Base-by-base conservation (phyloP, 192 early-diverging fungal genomes). In the Podila epigama region DNA sequence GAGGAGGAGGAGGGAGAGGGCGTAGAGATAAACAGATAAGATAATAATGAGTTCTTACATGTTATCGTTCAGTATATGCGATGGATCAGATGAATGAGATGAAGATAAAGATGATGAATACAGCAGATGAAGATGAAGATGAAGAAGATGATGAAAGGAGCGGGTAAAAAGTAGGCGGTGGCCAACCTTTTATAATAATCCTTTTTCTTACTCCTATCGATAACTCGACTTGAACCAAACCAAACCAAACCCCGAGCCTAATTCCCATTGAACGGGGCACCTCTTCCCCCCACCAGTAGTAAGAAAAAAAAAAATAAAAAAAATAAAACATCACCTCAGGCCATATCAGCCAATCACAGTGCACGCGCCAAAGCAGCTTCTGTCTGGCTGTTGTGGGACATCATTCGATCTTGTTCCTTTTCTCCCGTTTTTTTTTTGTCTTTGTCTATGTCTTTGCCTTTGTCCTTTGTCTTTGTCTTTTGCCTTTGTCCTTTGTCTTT, bases 261-360 rank as follows among this genome's bases (percentile, higher is more conserved):
- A 48, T 48, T 48, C 44, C 44, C 44, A 48, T 22, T 22, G 44
- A 48, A 48, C 44, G 44, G 44, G 44, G 25, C 44, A 18, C 44
- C n/a, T 48, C 44, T 22, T n/a, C n/a, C n/a, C n/a, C n/a, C n/a
- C n/a, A n/a, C n/a, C n/a, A n/a, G n/a, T n/a, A n/a, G n/a, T n/a
- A n/a, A n/a, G n/a, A n/a, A n/a, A n/a, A n/a, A n/a, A n/a, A n/a
- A n/a, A n/a, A n/a, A n/a, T n/a, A n/a, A n/a, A n/a, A n/a, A n/a
- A n/a, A n/a, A n/a, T n/a, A 41, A 41, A 54, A 31, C 25, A 54
- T 54, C 52, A 54, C 52, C 52, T 54, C 52, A 54, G 52, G 8
- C 4, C 52, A 28, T 25, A 29, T 28, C 3, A 54, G 52, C 52
- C 52, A 54, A 54, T 54, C 52, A 54, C 52, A 27, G 52, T 11